Percentiles rank a stretch among this genome's conserved stretches.
phyloP scores from a whole-genome alignment of 495 filamentous ascomycete genomes.

The Trichoderma asperelloides region DNA sequence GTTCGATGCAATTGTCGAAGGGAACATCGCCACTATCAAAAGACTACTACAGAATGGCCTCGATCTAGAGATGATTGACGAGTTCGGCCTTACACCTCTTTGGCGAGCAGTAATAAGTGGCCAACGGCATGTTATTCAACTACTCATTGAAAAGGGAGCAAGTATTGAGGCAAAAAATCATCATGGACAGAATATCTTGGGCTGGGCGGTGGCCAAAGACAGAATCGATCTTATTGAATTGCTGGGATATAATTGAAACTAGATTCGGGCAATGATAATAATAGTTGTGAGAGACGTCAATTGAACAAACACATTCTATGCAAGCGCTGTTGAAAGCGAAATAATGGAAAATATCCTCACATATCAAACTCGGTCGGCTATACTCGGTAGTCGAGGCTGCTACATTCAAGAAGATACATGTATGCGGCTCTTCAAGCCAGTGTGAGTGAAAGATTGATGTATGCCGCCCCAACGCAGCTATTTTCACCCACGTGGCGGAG shows the following conservation, averaged over 20 bases:
- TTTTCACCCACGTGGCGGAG: too few relatives aligned
- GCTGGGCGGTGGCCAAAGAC: background rate
- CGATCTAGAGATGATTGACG: background rate
- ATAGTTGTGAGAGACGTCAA: too few relatives aligned
- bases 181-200: background rate
- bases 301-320: too few relatives aligned
- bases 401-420: too few relatives aligned
- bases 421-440: too few relatives aligned
- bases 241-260: background rate
- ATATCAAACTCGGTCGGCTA: too few relatives aligned
- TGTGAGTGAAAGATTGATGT: too few relatives aligned
- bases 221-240: background rate
- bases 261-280: too few relatives aligned
- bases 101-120: background rate
- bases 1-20: background rate
- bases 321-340: too few relatives aligned
- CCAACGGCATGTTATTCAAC: background rate
- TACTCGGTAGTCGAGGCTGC: too few relatives aligned
- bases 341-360: too few relatives aligned
- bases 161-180: background rate
- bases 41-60: background rate
- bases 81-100: background rate
- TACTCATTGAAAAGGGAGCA: background rate
- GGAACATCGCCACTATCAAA: background rate
- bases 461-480: too few relatives aligned